Percentiles rank a stretch among this genome's conserved stretches.
Evolutionary conservation across 2,329 filamentous ascomycete species (phyloP).

Genomic region (Ascomycota sp.): DNA sequence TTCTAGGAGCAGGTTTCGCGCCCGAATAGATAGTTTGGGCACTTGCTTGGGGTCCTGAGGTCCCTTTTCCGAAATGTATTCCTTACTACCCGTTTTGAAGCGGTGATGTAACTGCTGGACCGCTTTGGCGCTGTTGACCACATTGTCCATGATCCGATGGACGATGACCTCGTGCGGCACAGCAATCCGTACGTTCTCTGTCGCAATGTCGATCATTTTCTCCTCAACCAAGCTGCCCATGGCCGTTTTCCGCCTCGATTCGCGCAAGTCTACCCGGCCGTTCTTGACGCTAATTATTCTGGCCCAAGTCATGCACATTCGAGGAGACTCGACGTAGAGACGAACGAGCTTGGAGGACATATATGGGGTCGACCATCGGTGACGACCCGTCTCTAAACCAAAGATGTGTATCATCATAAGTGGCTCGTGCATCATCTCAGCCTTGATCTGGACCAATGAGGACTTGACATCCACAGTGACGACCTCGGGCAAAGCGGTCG

Average conservation of each 20-base stretch:
- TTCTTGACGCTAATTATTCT: slow-evolving; percentile 69
- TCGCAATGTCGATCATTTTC: slow-evolving; percentile 62
- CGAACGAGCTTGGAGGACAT: slow-evolving; percentile 56
- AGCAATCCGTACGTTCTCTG: slow-evolving; percentile 70
- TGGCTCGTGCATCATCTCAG: slow-evolving; percentile 75
- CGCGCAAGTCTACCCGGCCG: slow-evolving; percentile 59
- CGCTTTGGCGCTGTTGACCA: slow-evolving; percentile 73
- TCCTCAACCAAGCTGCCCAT: slow-evolving; percentile 43
- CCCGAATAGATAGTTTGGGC: slow-evolving; percentile 66
- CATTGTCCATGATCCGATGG: slow-evolving; percentile 81
- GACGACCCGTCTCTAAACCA: slow-evolving; percentile 59
- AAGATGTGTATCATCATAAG: slow-evolving; percentile 79
- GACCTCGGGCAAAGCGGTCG: slow-evolving; percentile 35
- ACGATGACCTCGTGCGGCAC: slow-evolving; percentile 84
- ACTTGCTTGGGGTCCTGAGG: slow-evolving; percentile 74
- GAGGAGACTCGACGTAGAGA: slow-evolving; percentile 74
- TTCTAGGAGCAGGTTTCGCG: slow-evolving; percentile 70
- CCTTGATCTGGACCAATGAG: slow-evolving; percentile 69
- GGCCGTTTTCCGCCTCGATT: slow-evolving; percentile 48
- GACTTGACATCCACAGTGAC: slow-evolving; percentile 67
- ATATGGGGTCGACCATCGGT: slow-evolving; percentile 76
- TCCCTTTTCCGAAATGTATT: slow-evolving; percentile 70
- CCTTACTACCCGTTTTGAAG: slow-evolving; percentile 70
- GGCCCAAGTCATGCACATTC: slow-evolving; percentile 69
- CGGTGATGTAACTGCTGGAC: slow-evolving; percentile 81